Evolutionary conservation across 495 filamentous ascomycete species (phyloP), one percentile per base, ranked within the genome.

Genomic region (Penicillium steckii): DNA sequence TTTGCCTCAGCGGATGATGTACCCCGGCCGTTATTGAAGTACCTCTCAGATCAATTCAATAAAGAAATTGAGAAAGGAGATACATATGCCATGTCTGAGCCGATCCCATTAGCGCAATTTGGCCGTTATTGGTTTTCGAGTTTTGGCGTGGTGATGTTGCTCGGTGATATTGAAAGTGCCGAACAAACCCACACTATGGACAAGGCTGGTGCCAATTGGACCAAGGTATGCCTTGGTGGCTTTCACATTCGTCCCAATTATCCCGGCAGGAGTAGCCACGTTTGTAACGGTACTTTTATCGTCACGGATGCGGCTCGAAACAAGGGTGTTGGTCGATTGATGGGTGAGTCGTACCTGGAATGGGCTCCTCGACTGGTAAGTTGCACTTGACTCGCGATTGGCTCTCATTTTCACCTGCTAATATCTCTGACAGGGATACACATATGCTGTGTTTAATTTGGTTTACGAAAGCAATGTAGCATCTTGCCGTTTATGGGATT

Each of bases 231-330:
- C 62, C 76, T 97, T 32, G 94, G 94, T 40, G 96, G 90, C 58
- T 98, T 97, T 63, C 96, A 95, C 67, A 88, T 97, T 72, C 91
- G 95, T 69, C 93, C 94, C 33, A 97, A 98, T 68, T 98, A 98
- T 71, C 94, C 94, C 8, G 94, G 94, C 37, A 81, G 95, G 47
- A 95, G 90, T 70, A 96, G 88, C 61, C 94, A 98, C 74, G 84
- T 98, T 49, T 96, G 94, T 74, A 98, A 95, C 68, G 95, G 88
- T 30, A 94, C 91, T 12, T 97, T 98, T 63, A 76, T 97, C 38
- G 93, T 96, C 60, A 96, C 91, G 9, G 89, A 94, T 65, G 88
- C 87, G 15, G 83, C 91, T 44, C 86, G 95, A 56, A 95, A 95
- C 68, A 84, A 85, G 48, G 94, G 94, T 59, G 93, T 94, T 8